These are phyloP conservation scores for Tolypocladium guangdongense DNA, from an alignment of 2,329 filamentous ascomycete genomes.

Conservation along the genomic window DNA sequence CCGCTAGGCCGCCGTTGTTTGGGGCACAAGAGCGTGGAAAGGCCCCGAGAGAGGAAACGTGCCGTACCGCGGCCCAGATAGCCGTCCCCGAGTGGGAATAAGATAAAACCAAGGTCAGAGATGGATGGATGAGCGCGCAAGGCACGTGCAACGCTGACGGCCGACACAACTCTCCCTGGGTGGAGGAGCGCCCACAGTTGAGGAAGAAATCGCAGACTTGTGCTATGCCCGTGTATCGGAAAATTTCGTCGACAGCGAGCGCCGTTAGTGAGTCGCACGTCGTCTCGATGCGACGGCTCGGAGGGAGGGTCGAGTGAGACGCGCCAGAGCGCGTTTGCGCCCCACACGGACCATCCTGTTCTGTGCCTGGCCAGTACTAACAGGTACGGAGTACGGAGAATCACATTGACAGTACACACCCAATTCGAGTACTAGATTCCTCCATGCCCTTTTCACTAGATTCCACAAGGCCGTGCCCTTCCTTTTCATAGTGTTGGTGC, in stretches of 20 bases:
- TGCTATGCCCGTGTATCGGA: fast-evolving
- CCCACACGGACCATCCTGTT: not conserved
- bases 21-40: not conserved
- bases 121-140: not conserved
- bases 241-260: not conserved
- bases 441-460: not conserved
- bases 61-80: not conserved
- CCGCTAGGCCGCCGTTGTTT: not conserved
- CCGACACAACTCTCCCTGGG: not conserved
- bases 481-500: not conserved
- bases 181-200: too few species aligned
- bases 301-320: not conserved
- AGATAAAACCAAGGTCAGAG: not conserved
- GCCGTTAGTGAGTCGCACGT: not conserved
- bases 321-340: not conserved
- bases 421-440: not conserved
- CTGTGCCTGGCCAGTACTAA: too few species aligned
- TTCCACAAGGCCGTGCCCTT: too few species aligned
- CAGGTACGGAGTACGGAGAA: too few species aligned
- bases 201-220: not conserved
- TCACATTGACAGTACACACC: too few species aligned
- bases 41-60: not conserved
- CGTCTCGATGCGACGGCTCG: not conserved
- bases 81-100: not conserved
- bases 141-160: not conserved